A percentile compares a stretch with the other conserved stretches of the same genome.
Conservation (phyloP, 768 basidiomycete species). For the Boletus rufocinnamomeus region DNA sequence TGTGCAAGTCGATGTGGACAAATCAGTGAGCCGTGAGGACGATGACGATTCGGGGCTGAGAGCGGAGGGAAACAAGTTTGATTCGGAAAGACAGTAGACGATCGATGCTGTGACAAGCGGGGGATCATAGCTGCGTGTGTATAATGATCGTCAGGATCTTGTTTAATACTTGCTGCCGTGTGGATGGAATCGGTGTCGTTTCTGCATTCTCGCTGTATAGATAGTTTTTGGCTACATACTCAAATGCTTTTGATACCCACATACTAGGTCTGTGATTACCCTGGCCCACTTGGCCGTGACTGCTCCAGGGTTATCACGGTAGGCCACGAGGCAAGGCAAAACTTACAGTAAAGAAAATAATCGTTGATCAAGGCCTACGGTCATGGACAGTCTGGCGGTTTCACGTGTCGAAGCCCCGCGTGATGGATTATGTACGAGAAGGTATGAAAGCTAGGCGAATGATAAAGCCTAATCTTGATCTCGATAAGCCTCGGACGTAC, state of each 20-base stretch:
- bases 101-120: not conserved
- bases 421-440: not conserved
- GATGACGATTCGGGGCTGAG: not conserved
- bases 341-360: not conserved
- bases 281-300: not conserved
- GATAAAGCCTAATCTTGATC: not conserved
- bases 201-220: not conserved
- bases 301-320: not conserved
- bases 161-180: not conserved
- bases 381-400: not conserved
- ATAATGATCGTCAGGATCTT: not conserved
- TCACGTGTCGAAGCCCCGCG: not conserved
- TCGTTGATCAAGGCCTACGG: not conserved
- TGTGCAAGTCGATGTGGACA: not conserved
- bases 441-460: not conserved
- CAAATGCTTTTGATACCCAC: not conserved
- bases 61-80: not conserved
- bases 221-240: not conserved
- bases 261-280: not conserved
- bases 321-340: not conserved
- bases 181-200: not conserved
- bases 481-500: not conserved
- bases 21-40: not conserved
- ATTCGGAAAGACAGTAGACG: not conserved
- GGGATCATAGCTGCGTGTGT: too few species aligned